Conservation (phyloP, 768 basidiomycete species). For the Neoboletus magnificus region DNA sequence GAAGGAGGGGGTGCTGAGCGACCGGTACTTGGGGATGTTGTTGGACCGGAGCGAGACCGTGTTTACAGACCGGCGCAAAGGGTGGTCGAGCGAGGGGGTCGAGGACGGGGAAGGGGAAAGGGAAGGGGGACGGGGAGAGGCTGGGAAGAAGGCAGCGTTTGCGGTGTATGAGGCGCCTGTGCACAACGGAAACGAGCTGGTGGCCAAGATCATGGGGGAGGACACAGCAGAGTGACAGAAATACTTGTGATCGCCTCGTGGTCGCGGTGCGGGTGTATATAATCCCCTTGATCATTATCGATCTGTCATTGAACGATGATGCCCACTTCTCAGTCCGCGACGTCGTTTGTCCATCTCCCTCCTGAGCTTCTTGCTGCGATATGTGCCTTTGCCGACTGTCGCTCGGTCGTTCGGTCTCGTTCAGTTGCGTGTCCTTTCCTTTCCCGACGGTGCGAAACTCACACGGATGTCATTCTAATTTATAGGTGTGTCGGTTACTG, state of each 20-base stretch:
- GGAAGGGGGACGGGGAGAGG: constrained; percentile 3
- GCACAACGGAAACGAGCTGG: constrained; percentile 61
- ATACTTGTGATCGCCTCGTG: background rate
- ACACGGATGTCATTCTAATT: background rate
- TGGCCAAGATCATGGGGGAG: constrained; percentile 67
- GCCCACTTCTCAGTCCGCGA: background rate
- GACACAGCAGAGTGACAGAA: constrained; percentile 16
- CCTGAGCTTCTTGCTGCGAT: constrained; percentile 12
- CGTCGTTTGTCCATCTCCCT: constrained; percentile 11
- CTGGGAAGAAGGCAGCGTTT: constrained; percentile 53
- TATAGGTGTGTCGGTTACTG: constrained; percentile 24
- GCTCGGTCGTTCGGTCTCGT: constrained; percentile 10
- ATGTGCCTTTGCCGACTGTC: constrained; percentile 9
- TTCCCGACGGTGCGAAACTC: background rate
- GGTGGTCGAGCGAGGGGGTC: constrained; percentile 58
- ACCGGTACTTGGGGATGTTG: constrained; percentile 75
- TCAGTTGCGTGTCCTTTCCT: constrained; percentile 3
- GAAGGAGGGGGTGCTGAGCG: constrained; percentile 71
- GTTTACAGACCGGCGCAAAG: constrained; percentile 64
- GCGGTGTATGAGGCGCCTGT: constrained; percentile 72
- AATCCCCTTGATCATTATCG: background rate
- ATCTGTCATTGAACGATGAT: background rate
- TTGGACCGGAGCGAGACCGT: constrained; percentile 78
- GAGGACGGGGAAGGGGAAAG: background rate
- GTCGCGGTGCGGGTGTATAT: background rate